These are phyloP conservation scores for Alternaria sp. DNA, from an alignment of 2,329 filamentous ascomycete genomes.

Conservation along the genomic window DNA sequence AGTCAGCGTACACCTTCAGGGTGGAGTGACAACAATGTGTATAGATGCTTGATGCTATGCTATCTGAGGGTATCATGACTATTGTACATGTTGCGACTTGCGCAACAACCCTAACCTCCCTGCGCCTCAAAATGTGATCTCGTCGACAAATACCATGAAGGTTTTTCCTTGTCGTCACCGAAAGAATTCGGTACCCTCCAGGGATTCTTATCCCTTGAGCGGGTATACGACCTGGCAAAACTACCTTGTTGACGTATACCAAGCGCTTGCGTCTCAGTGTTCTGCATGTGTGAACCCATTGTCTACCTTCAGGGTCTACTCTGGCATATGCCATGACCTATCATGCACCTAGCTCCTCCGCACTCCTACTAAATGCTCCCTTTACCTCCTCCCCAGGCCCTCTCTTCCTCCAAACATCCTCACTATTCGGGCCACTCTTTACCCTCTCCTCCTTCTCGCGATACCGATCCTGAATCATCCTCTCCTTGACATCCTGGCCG, in stretches of 20 bases:
- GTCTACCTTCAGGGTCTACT: not conserved
- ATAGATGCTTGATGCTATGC: not conserved
- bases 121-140: not conserved
- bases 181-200: not conserved
- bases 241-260: not conserved
- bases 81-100: conserved; percentile 2
- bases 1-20: too few relatives aligned
- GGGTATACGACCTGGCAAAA: not conserved
- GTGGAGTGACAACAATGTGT: not conserved
- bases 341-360: conserved; percentile 12
- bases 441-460: conserved; percentile 72
- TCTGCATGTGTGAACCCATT: not conserved
- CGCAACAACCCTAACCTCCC: not conserved
- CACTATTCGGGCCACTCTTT: conserved; percentile 75
- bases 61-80: not conserved
- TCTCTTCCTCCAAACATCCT: conserved; percentile 88
- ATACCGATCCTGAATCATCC: conserved; percentile 71
- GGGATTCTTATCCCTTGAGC: not conserved
- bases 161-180: not conserved
- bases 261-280: not conserved
- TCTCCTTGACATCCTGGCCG: conserved; percentile 64
- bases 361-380: conserved; percentile 34
- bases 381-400: conserved; percentile 50
- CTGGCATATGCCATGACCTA: not conserved
- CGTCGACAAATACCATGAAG: not conserved